phyloP scores from a whole-genome alignment of 306 rosid genomes.

The Fragaria ananassa region DNA sequence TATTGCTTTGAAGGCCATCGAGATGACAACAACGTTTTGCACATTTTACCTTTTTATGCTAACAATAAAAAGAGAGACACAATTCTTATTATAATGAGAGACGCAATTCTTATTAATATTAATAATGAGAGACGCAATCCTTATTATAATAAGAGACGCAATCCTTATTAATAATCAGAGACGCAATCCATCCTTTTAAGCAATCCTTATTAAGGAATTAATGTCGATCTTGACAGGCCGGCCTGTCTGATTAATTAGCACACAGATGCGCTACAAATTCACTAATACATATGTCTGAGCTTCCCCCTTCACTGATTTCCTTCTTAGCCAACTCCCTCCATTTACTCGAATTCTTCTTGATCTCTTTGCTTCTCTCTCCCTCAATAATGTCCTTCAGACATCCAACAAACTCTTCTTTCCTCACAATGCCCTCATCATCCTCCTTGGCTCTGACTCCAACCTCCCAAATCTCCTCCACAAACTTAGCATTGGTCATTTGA shows the following conservation, averaged over 20 bases:
- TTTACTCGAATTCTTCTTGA: constrained; percentile 33
- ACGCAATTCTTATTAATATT: too few species aligned
- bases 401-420: constrained; percentile 38
- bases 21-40: too few species aligned
- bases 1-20: too few species aligned
- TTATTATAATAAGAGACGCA: too few species aligned
- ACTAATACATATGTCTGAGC: constrained; percentile 35
- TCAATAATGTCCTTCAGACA: constrained; percentile 56
- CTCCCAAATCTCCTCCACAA: constrained; percentile 54
- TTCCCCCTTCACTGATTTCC: constrained; percentile 48
- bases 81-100: too few species aligned
- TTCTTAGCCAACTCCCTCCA: constrained; percentile 51
- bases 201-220: neutral
- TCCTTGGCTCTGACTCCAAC: constrained; percentile 59
- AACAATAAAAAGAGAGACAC: too few species aligned
- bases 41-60: too few species aligned
- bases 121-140: too few species aligned
- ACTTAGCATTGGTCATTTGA: constrained; percentile 61
- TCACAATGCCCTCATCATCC: constrained; percentile 49
- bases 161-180: too few species aligned
- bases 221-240: neutral
- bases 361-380: constrained; percentile 40
- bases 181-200: too few species aligned
- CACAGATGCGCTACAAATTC: constrained; percentile 41
- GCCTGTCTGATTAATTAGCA: constrained; percentile 17